phyloP scores from a whole-genome alignment of 139 green algal genomes.

The Deuterostichococcus epilithicus region DNA sequence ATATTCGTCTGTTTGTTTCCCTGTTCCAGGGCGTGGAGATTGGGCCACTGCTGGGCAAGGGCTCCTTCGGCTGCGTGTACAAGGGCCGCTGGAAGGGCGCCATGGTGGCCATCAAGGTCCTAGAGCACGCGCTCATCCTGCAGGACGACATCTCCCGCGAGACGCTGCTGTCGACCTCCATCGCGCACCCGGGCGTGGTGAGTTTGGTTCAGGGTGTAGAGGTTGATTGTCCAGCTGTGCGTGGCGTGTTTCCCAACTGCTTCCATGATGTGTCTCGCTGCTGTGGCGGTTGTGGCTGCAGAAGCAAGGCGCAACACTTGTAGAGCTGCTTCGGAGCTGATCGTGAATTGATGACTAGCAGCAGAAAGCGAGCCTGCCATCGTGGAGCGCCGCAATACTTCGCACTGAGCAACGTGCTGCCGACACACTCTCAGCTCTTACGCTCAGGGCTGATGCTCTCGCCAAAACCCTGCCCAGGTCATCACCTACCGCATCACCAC shows the following conservation, averaged over 20 bases:
- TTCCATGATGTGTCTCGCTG: neutral
- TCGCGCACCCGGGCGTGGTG: slow-evolving; percentile 26
- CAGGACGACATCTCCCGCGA: slow-evolving; percentile 14
- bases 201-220: too few species aligned
- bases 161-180: slow-evolving; percentile 18
- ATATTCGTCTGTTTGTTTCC: too few species aligned
- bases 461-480: neutral
- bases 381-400: too few species aligned
- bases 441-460: neutral
- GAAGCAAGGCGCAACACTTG: too few species aligned
- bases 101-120: slow-evolving; percentile 33
- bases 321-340: too few species aligned
- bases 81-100: slow-evolving; percentile 30
- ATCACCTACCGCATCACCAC: slow-evolving; percentile 23
- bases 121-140: slow-evolving; percentile 24
- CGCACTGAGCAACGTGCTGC: too few species aligned
- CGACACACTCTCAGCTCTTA: too few species aligned
- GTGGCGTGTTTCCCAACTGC: too few species aligned
- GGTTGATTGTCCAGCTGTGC: too few species aligned
- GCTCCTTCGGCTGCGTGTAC: slow-evolving; percentile 2
- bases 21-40: neutral
- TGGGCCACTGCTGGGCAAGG: neutral
- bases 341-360: too few species aligned
- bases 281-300: too few species aligned
- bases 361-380: too few species aligned